Percentiles rank a stretch among this genome's conserved stretches.
phyloP scores from a whole-genome alignment of 805 yeast genomes.

The Schwanniomyces vanrijiae region DNA sequence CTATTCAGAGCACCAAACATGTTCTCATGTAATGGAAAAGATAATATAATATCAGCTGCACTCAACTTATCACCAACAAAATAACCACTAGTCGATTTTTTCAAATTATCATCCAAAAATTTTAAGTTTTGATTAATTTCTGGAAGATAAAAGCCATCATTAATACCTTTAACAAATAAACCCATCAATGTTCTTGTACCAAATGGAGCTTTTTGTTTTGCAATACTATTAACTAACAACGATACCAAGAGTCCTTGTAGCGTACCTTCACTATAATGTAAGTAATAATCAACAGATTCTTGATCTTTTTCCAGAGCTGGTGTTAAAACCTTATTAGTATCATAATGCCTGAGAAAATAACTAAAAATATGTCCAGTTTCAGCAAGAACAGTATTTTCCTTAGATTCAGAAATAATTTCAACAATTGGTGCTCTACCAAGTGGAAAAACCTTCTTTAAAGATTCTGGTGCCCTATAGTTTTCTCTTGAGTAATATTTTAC shows the following conservation, averaged over 20 bases:
- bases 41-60: constrained; percentile 57
- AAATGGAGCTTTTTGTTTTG: constrained; percentile 28
- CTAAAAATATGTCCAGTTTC: constrained; percentile 64
- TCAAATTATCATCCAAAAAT: constrained; percentile 29
- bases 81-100: constrained; percentile 24
- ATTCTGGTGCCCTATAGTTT: constrained; percentile 32
- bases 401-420: constrained; percentile 24
- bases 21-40: constrained; percentile 41
- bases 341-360: constrained; percentile 52
- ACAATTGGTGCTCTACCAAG: constrained; percentile 37
- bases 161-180: constrained; percentile 20
- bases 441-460: constrained; percentile 31
- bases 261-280: constrained; percentile 64
- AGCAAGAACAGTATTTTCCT: constrained; percentile 31
- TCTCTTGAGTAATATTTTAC: constrained; percentile 28
- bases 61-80: constrained; percentile 53
- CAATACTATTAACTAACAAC: constrained; percentile 26
- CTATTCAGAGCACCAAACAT: constrained; percentile 23
- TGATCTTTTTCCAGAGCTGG: constrained; percentile 40
- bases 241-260: constrained; percentile 49
- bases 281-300: constrained; percentile 48
- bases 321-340: constrained; percentile 35
- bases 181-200: constrained; percentile 21
- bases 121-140: constrained; percentile 23
- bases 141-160: constrained; percentile 22